These are phyloP conservation scores for Casuarina equisetifolia DNA, from an alignment of 306 rosid genomes.

Conservation along the genomic window DNA sequence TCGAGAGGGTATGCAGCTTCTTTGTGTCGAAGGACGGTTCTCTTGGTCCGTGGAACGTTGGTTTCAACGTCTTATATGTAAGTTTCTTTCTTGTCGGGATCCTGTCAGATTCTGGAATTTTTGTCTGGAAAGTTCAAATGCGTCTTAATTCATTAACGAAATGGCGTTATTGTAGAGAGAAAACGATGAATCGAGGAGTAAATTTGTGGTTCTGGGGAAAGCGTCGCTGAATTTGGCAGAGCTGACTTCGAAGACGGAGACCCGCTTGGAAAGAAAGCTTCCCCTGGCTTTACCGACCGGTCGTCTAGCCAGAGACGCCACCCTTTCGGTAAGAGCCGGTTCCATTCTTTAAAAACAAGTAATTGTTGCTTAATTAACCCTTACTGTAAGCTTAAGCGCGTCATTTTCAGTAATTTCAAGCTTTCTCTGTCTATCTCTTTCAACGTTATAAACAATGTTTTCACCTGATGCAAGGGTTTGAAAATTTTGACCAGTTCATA, in stretches of 20 bases:
- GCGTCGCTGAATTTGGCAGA: conserved; percentile 46
- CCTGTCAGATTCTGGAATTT: background rate
- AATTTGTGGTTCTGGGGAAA: conserved; percentile 50
- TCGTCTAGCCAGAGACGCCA: conserved; percentile 46
- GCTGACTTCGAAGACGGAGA: conserved; percentile 28
- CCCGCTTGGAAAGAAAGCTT: conserved; percentile 43
- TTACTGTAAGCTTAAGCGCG: too few relatives aligned
- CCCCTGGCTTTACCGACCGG: conserved; percentile 48
- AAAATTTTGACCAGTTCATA: background rate
- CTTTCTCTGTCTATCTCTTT: too few relatives aligned
- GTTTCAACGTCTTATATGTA: conserved; percentile 58
- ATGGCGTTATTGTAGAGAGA: conserved; percentile 30
- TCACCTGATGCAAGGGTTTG: too few relatives aligned
- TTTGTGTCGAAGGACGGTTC: conserved; percentile 17
- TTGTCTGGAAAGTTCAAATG: background rate
- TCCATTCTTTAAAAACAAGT: background rate
- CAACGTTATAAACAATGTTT: too few relatives aligned
- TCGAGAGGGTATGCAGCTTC: conserved; percentile 29
- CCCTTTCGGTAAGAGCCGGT: conserved; percentile 48
- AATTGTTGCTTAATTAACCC: too few relatives aligned
- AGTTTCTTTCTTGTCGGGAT: background rate
- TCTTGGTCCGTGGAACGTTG: conserved; percentile 31
- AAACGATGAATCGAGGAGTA: conserved; percentile 20
- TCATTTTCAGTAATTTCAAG: background rate
- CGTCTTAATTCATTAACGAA: background rate